Percentiles rank a stretch among this genome's conserved stretches.
Conservation (phyloP, 2,329 filamentous ascomycete species). For the Trichophyton schoenleinii region DNA sequence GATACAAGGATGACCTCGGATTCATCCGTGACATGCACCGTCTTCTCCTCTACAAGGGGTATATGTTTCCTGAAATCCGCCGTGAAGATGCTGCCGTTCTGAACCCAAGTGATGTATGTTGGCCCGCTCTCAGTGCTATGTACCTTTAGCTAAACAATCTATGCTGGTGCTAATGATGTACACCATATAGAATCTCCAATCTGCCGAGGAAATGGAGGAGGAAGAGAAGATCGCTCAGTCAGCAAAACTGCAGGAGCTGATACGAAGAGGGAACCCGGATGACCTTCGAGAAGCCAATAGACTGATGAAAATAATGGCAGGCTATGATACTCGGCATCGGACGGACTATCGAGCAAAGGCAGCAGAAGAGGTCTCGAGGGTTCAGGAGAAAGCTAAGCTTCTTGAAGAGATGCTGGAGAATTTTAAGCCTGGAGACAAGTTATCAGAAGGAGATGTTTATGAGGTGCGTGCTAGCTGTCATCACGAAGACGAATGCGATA, state of each 20-base stretch:
- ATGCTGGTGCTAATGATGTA: slow-evolving; percentile 4
- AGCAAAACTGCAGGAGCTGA: slow-evolving; percentile 94
- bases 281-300: slow-evolving; percentile 94
- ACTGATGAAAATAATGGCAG: slow-evolving; percentile 98
- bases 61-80: slow-evolving; percentile 83
- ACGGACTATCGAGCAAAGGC: slow-evolving; percentile 97
- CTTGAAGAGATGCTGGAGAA: slow-evolving; percentile 85
- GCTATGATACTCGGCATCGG: slow-evolving; percentile 88
- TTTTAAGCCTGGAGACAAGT: slow-evolving; percentile 67
- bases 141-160: slow-evolving; percentile 6
- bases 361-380: slow-evolving; percentile 84
- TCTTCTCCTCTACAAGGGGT: slow-evolving; percentile 90
- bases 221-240: slow-evolving; percentile 91
- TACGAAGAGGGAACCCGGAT: slow-evolving; percentile 78
- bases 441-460: slow-evolving; percentile 57
- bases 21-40: slow-evolving; percentile 98
- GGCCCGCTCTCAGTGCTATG: not conserved
- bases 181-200: slow-evolving; percentile 65
- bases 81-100: slow-evolving; percentile 90
- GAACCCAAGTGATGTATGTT: slow-evolving; percentile 85
- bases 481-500: not conserved
- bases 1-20: slow-evolving; percentile 92
- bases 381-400: slow-evolving; percentile 87
- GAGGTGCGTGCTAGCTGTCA: slow-evolving; percentile 38
- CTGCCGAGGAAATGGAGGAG: slow-evolving; percentile 96